phyloP scores from a whole-genome alignment of 2,329 filamentous ascomycete genomes.

The Alternaria infectoria region DNA sequence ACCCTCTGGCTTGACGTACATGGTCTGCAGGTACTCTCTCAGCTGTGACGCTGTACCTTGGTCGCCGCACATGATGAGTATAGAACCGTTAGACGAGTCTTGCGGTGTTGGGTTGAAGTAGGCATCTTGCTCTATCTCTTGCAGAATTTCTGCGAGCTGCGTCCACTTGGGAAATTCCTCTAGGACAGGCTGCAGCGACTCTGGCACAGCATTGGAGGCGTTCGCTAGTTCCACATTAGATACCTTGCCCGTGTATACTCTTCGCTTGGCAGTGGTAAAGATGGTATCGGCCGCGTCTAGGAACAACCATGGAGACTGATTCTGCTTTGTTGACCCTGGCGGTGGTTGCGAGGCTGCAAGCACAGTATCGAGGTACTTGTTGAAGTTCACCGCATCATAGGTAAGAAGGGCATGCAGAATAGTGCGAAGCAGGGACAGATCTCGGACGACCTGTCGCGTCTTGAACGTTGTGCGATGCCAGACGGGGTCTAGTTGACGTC shows the following conservation, averaged over 20 bases:
- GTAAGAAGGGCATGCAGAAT: slow-evolving; percentile 82
- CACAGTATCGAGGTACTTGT: slow-evolving; percentile 93
- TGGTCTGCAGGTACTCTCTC: slow-evolving; percentile 87
- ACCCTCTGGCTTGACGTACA: slow-evolving; percentile 72
- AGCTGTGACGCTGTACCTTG: slow-evolving; percentile 85
- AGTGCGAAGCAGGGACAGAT: slow-evolving; percentile 80
- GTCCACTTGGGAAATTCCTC: slow-evolving; percentile 97
- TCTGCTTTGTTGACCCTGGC: slow-evolving; percentile 84
- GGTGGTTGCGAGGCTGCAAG: slow-evolving; percentile 88
- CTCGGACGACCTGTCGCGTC: slow-evolving; percentile 91
- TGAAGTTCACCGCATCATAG: slow-evolving; percentile 88
- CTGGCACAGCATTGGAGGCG: slow-evolving; percentile 55
- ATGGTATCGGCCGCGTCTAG: slow-evolving; percentile 93
- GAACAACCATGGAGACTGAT: slow-evolving; percentile 94
- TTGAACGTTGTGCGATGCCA: slow-evolving; percentile 97
- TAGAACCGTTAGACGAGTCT: slow-evolving; percentile 88
- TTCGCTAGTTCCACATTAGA: slow-evolving; percentile 61
- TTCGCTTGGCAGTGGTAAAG: slow-evolving; percentile 84
- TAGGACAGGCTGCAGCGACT: slow-evolving; percentile 78
- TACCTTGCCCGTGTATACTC: slow-evolving; percentile 81
- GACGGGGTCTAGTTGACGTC: slow-evolving; percentile 90
- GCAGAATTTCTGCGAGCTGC: slow-evolving; percentile 84
- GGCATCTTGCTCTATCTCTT: slow-evolving; percentile 90
- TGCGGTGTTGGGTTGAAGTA: slow-evolving; percentile 79
- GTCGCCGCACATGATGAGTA: slow-evolving; percentile 94